phyloP scores from a whole-genome alignment of 805 yeast species.

The Lachancea lanzarotensis region DNA sequence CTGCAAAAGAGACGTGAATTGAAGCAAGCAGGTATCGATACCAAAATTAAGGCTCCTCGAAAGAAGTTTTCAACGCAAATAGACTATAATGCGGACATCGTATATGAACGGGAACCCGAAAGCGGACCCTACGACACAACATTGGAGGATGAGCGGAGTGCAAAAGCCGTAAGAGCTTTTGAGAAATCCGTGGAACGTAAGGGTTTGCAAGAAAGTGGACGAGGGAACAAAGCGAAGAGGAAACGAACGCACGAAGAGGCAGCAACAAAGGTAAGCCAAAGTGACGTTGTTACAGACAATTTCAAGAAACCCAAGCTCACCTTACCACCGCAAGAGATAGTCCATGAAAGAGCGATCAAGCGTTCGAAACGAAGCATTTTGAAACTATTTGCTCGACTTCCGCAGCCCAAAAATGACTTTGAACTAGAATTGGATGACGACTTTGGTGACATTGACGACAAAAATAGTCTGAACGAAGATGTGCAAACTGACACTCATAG shows the following conservation, averaged over 20 bases:
- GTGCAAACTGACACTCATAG: not conserved
- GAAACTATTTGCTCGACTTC: constrained; percentile 30
- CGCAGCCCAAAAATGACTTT: constrained; percentile 43
- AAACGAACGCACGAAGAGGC: constrained; percentile 18
- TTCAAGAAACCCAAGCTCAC: constrained; percentile 25
- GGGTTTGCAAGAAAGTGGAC: constrained; percentile 41
- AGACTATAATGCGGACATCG: constrained; percentile 80
- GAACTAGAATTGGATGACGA: constrained; percentile 36
- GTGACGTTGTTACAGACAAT: constrained; percentile 12
- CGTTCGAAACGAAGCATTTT: constrained; percentile 5
- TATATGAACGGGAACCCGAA: constrained; percentile 65
- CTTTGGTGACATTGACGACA: constrained; percentile 28
- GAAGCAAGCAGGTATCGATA: constrained; percentile 69
- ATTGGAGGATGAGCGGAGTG: constrained; percentile 47
- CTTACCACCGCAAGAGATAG: constrained; percentile 31
- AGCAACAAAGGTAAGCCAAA: constrained; percentile 11
- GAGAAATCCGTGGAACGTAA: constrained; percentile 36
- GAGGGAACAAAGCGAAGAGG: constrained; percentile 25
- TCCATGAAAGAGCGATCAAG: not conserved
- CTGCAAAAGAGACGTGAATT: constrained; percentile 75
- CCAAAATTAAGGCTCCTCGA: constrained; percentile 43
- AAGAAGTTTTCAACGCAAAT: constrained; percentile 53
- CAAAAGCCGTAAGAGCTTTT: constrained; percentile 36
- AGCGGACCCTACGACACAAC: constrained; percentile 62
- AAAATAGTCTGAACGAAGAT: constrained; percentile 7